Conservation (phyloP, 768 basidiomycete genomes). For the Sarcodon aspratus region DNA sequence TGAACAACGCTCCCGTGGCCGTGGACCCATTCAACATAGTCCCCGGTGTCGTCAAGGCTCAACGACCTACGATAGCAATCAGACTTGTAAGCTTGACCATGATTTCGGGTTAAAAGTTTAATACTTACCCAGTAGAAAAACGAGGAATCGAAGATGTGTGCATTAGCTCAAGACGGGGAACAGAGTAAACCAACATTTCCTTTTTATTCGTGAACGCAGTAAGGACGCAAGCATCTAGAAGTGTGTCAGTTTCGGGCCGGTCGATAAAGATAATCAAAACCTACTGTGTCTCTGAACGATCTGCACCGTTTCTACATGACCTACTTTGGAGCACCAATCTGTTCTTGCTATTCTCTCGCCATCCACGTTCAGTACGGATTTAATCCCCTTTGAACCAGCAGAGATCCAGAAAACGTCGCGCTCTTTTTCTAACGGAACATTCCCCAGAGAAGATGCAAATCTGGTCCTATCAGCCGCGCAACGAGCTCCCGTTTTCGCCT, state of each 20-base stretch:
- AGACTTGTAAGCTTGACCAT: not conserved
- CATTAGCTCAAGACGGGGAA: conserved; percentile 50
- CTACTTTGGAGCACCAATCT: conserved; percentile 49
- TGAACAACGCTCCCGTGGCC: conserved; percentile 5
- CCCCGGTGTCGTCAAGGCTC: conserved; percentile 38
- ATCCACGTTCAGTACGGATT: conserved; percentile 42
- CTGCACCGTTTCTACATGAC: conserved; percentile 36
- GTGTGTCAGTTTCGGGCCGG: conserved; percentile 13
- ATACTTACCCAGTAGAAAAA: conserved; percentile 10
- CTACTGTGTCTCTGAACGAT: conserved; percentile 54
- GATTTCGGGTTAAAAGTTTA: not conserved
- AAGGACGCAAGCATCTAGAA: conserved; percentile 34
- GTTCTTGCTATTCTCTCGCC: conserved; percentile 58
- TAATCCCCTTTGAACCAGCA: conserved; percentile 47
- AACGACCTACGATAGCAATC: conserved; percentile 16
- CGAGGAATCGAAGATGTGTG: conserved; percentile 23
- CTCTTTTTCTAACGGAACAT: conserved; percentile 9
- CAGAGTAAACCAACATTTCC: conserved; percentile 43
- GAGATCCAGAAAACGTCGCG: conserved; percentile 34
- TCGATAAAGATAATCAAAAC: conserved; percentile 9
- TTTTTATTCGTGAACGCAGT: conserved; percentile 42
- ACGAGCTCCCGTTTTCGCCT: conserved; percentile 36
- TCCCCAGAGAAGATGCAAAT: conserved; percentile 23
- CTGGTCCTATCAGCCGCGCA: conserved; percentile 32
- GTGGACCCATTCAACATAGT: conserved; percentile 35